A percentile compares a stretch with the other conserved stretches of the same genome.
phyloP scores from a whole-genome alignment of 2,329 filamentous ascomycete genomes.

The Hypomyces rosellus region DNA sequence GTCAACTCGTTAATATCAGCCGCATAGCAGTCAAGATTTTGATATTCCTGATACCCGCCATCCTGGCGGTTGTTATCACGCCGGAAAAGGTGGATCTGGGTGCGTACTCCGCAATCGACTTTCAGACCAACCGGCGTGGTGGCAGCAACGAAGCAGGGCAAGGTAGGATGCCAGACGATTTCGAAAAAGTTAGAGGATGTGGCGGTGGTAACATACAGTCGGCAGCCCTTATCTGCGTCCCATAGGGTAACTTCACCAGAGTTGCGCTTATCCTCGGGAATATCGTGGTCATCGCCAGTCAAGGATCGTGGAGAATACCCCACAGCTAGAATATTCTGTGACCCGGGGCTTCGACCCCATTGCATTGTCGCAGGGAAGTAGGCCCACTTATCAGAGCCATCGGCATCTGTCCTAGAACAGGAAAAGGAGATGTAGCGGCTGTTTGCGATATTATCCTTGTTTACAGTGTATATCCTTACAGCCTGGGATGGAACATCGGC shows the following conservation, averaged over 20 bases:
- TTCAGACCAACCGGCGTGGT: conserved; percentile 47
- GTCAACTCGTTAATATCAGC: conserved; percentile 58
- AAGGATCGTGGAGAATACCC: conserved; percentile 57
- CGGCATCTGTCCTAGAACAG: conserved; percentile 32
- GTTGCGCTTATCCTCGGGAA: conserved; percentile 51
- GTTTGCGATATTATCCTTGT: conserved; percentile 27
- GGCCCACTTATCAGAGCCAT: conserved; percentile 46
- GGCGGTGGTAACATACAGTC: conserved; percentile 43
- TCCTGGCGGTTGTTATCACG: conserved; percentile 20
- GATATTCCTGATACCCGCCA: conserved; percentile 36
- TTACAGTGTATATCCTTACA: conserved; percentile 50
- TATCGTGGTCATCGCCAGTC: conserved; percentile 47
- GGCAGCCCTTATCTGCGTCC: conserved; percentile 40
- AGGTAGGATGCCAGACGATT: conserved; percentile 54
- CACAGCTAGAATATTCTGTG: conserved; percentile 49
- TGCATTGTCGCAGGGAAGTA: conserved; percentile 59
- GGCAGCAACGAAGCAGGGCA: conserved; percentile 49
- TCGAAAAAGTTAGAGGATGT: conserved; percentile 58
- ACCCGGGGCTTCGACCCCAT: conserved; percentile 45
- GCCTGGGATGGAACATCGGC: conserved; percentile 49
- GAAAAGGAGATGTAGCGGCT: conserved; percentile 36
- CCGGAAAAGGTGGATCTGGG: conserved; percentile 53
- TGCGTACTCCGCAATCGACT: conserved; percentile 39
- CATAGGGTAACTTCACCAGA: conserved; percentile 56
- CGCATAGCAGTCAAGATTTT: conserved; percentile 53